These are phyloP conservation scores for Mucor lusitanicus DNA, from an alignment of 371 early-diverging fungal genomes.

Conservation along the genomic window DNA sequence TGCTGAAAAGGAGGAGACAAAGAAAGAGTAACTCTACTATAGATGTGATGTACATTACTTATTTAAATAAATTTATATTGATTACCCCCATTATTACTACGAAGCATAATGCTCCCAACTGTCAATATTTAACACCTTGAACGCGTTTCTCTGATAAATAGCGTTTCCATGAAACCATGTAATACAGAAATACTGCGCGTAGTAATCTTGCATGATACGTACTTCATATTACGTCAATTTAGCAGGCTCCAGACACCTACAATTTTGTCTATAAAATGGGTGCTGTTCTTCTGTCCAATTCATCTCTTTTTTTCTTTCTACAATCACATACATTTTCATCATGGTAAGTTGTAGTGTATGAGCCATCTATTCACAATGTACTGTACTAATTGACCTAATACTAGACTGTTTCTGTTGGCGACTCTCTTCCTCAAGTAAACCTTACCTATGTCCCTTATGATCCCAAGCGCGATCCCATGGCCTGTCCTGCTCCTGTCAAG, in stretches of 20 bases:
- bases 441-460: conserved; percentile 49
- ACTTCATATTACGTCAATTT: too few relatives aligned
- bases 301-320: not conserved
- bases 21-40: not conserved
- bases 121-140: not conserved
- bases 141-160: too few relatives aligned
- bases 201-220: too few relatives aligned
- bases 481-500: conserved; percentile 42
- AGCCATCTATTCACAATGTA: too few relatives aligned
- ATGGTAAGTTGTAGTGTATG: not conserved
- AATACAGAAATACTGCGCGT: too few relatives aligned
- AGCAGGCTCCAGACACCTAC: too few relatives aligned
- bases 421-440: conserved; percentile 39
- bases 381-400: too few relatives aligned
- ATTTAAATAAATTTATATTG: not conserved
- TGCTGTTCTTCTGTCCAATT: not conserved
- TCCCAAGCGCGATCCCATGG: conserved; percentile 31
- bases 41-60: not conserved
- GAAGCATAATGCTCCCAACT: not conserved
- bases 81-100: not conserved
- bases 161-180: too few relatives aligned
- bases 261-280: not conserved
- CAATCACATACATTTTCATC: not conserved
- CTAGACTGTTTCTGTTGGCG: conserved; percentile 27
- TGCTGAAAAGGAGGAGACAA: not conserved